Evolutionary conservation across 1,139 yeast species (phyloP).

Genomic region (Yarrowia galli): DNA sequence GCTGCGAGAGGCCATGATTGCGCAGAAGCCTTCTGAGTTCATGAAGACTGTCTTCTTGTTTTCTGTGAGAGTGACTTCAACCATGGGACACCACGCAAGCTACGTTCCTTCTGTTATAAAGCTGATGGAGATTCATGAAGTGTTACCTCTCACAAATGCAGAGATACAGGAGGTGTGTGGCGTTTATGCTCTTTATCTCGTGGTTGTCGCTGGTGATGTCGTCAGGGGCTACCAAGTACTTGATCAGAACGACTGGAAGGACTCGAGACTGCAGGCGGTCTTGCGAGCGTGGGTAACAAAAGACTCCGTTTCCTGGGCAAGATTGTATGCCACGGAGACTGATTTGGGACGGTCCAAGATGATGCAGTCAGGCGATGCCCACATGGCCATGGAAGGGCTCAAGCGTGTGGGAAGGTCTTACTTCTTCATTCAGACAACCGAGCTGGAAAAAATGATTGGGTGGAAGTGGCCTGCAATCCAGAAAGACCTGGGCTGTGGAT

Average conservation of each 20-base stretch:
- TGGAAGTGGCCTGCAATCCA: slow-evolving; percentile 40
- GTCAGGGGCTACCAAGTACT: slow-evolving; percentile 40
- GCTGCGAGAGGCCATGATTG: slow-evolving; percentile 44
- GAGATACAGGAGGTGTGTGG: slow-evolving; percentile 41
- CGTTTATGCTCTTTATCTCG: slow-evolving; percentile 42
- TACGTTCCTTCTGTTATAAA: slow-evolving; percentile 42
- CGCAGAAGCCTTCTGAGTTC: slow-evolving; percentile 41
- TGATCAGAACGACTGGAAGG: slow-evolving; percentile 36
- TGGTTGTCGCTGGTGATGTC: slow-evolving; percentile 41
- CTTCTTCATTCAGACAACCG: slow-evolving; percentile 40
- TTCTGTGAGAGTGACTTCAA: slow-evolving; percentile 42
- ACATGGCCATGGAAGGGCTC: slow-evolving; percentile 40
- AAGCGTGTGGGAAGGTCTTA: slow-evolving; percentile 42
- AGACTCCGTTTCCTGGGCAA: slow-evolving; percentile 42
- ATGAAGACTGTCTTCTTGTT: slow-evolving; percentile 42
- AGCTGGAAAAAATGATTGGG: slow-evolving; percentile 41
- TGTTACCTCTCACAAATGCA: slow-evolving; percentile 26
- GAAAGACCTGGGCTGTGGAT: slow-evolving; percentile 33
- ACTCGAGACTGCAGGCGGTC: slow-evolving; percentile 38
- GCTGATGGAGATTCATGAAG: slow-evolving; percentile 41
- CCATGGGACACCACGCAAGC: slow-evolving; percentile 41
- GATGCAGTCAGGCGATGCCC: slow-evolving; percentile 38
- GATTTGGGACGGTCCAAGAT: slow-evolving; percentile 40
- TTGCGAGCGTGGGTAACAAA: slow-evolving; percentile 41
- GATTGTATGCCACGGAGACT: slow-evolving; percentile 29